Conservation (phyloP, 2,329 filamentous ascomycete genomes). For the Colletotrichum cordylinicola region DNA sequence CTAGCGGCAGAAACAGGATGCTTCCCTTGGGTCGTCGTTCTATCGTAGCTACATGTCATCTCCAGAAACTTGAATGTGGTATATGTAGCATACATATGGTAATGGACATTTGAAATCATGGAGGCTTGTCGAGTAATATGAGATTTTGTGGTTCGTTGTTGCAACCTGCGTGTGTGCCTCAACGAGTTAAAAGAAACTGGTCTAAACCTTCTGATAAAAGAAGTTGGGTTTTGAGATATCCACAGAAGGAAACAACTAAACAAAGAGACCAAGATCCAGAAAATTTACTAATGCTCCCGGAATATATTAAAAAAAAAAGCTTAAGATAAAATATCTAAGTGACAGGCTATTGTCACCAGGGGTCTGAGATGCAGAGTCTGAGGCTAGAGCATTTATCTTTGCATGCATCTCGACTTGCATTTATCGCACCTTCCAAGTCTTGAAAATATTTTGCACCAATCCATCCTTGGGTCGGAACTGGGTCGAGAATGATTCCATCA, state of each 20-base stretch:
- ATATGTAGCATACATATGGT: background rate
- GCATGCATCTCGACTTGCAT: background rate
- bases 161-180: background rate
- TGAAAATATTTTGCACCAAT: background rate
- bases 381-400: too few species aligned
- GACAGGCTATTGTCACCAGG: background rate
- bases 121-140: background rate
- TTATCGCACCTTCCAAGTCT: background rate
- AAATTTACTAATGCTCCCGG: background rate
- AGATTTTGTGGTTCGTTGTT: background rate
- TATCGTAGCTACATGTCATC: background rate
- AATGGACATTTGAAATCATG: background rate
- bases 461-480: background rate
- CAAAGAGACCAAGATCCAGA: background rate
- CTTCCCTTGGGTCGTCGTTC: background rate
- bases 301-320: background rate
- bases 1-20: background rate
- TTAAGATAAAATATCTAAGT: background rate
- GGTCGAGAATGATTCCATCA: background rate
- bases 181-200: background rate
- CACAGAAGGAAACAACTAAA: background rate
- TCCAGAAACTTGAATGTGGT: background rate
- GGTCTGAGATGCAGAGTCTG: background rate
- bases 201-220: background rate
- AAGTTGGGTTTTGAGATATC: background rate